Conservation (phyloP, 129 eudicot genomes). For the Ambrosia artemisiifolia region DNA sequence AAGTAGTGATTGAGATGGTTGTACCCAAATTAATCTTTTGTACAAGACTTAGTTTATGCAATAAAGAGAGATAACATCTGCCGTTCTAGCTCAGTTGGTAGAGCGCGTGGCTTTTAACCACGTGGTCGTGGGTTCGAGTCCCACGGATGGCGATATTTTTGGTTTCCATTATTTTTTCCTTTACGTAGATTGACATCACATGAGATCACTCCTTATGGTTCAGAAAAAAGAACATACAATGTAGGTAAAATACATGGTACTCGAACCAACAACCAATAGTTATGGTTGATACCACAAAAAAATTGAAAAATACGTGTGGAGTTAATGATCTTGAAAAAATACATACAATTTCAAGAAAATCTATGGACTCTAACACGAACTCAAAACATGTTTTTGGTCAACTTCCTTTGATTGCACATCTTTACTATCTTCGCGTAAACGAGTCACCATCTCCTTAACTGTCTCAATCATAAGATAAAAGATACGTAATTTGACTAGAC, state of each 20-base stretch:
- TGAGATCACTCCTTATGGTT: too few species aligned
- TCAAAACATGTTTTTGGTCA: neutral
- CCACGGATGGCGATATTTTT: slow-evolving; percentile 59
- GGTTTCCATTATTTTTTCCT: too few species aligned
- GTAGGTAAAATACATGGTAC: too few species aligned
- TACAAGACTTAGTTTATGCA: too few species aligned
- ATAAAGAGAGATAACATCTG: neutral
- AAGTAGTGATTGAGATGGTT: too few species aligned
- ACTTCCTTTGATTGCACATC: neutral
- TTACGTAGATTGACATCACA: too few species aligned
- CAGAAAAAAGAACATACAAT: too few species aligned
- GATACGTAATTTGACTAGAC: slow-evolving; percentile 20
- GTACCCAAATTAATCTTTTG: too few species aligned
- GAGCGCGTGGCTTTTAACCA: slow-evolving; percentile 99
- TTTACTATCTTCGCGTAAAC: neutral
- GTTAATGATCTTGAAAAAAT: slow-evolving; percentile 1
- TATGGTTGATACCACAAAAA: too few species aligned
- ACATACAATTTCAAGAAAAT: slow-evolving; percentile 7
- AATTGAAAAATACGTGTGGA: too few species aligned
- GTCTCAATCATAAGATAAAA: slow-evolving; percentile 2
- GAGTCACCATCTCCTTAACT: slow-evolving; percentile 7
- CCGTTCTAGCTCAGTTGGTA: slow-evolving; percentile 85
- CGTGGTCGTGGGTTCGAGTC: slow-evolving; percentile 99
- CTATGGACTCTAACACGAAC: neutral
- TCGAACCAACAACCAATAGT: too few species aligned